Percentiles rank a stretch among this genome's conserved stretches.
Conservation (phyloP, 139 green algal genomes). For the Coelastrella sp. region DNA sequence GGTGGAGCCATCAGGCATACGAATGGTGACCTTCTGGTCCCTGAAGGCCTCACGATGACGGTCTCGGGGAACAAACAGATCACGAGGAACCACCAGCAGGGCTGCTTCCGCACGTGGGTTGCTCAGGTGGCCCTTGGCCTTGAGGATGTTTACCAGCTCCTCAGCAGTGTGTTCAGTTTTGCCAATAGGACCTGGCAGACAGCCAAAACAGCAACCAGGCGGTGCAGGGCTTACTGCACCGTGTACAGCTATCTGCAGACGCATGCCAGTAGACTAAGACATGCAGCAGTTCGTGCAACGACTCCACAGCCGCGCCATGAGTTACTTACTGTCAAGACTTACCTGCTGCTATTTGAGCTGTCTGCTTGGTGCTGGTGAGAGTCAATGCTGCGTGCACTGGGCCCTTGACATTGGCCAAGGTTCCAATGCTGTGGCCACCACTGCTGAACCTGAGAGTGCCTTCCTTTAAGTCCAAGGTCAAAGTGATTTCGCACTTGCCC, state of each 20-base stretch:
- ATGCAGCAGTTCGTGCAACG: not conserved
- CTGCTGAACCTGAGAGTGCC: conserved; percentile 68
- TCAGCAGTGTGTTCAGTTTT: conserved; percentile 71
- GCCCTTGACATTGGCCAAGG: conserved; percentile 67
- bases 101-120: conserved; percentile 59
- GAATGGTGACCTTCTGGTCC: conserved; percentile 70
- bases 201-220: not conserved
- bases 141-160: conserved; percentile 75
- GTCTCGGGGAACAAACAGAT: conserved; percentile 72
- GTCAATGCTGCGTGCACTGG: conserved; percentile 67
- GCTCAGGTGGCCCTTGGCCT: conserved; percentile 64
- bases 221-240: not conserved
- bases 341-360: conserved; percentile 45
- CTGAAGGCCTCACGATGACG: conserved; percentile 69
- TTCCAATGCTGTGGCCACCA: conserved; percentile 64
- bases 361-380: conserved; percentile 64
- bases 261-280: not conserved
- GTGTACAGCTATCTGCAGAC: not conserved
- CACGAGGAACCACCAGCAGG: conserved; percentile 62
- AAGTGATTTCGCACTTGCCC: conserved; percentile 66
- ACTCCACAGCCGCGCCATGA: not conserved
- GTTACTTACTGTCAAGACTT: not conserved
- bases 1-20: conserved; percentile 69
- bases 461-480: conserved; percentile 68
- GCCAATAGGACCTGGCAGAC: conserved; percentile 60